Base-by-base conservation (phyloP, 2,329 filamentous ascomycete genomes). In the Hypoxylon sp. region DNA sequence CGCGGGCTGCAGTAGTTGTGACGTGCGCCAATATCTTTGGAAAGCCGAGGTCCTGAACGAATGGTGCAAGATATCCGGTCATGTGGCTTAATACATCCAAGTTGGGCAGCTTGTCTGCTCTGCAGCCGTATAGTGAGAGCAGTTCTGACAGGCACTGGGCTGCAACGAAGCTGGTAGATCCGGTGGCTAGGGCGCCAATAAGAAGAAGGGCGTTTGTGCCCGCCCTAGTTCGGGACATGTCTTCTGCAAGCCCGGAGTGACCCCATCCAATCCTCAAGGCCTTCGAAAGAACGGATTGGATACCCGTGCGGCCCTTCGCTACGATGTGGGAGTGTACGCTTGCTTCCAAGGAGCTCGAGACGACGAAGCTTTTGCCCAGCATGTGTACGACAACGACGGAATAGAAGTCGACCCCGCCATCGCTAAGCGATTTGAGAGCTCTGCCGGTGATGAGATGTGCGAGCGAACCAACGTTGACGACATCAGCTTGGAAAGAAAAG, bases 191-290 rank as follows among this genome's bases (percentile, higher is more conserved):
- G 9, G 46, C 31, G n/a, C 33, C 31, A 13, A 48, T 40, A 5
- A 48, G 46, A 15, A 48, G 33, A 7, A 48, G 31, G 11, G 46
- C 46, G n/a, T 48, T 48, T 4, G 46, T 37, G n/a, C 31, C 46
- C 11, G 46, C 35, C 13, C 35, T 38, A 1, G 35, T 38, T 18
- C 35, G 33, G 23, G 47, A 18, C 47, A 57, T 51, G 23, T 56
- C 47, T 7, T 51, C 48, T 8, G 53, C 40, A 24, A 51, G 24
- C 5, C 17, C 46, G 7, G 41, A 31, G 23, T 56, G 47, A 3
- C 53, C 40, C 54, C 47, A 52, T 17, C 54, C 41, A 11, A 51
- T 47, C 20, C 41, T 57, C 4, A 57, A 18, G 8, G 48, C 42
- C 17, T 58, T 58, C 15, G 55, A 38, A 8, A 53, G 20, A 13